Evolutionary conservation across 768 basidiomycete genomes (phyloP).

Genomic region (Tricholoma terreum): DNA sequence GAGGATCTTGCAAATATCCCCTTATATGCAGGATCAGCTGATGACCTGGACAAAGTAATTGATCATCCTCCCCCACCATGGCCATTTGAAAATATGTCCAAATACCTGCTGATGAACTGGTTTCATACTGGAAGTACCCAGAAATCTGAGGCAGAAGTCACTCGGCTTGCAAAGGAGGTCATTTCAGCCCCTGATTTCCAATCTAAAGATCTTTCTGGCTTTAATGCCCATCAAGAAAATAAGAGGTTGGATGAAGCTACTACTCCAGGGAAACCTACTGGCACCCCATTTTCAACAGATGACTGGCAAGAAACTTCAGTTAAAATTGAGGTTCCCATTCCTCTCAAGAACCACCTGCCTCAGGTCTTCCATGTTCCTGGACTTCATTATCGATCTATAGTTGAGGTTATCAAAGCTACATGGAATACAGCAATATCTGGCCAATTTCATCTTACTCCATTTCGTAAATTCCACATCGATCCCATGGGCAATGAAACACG

Average conservation of each 20-base stretch:
- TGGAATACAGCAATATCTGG: conserved; percentile 8
- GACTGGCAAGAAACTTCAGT: neutral
- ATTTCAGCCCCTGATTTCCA: neutral
- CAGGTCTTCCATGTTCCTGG: neutral
- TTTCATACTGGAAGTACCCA: too few species aligned
- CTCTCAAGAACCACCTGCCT: neutral
- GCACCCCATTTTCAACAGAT: neutral
- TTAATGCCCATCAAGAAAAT: neutral
- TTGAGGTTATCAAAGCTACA: too few species aligned
- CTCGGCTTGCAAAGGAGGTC: neutral
- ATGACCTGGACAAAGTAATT: too few species aligned
- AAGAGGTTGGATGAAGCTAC: neutral
- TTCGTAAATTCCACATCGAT: neutral
- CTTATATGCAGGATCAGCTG: neutral
- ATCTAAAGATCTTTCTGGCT: neutral
- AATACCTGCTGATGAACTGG: too few species aligned
- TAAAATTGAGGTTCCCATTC: too few species aligned
- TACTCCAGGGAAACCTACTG: neutral
- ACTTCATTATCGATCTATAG: too few species aligned
- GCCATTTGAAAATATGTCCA: too few species aligned
- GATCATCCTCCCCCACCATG: too few species aligned
- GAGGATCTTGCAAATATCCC: neutral
- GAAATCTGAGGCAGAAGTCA: too few species aligned
- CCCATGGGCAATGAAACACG: too few species aligned
- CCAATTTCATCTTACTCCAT: neutral